Conservation (phyloP, 768 basidiomycete species). For the Podaxis rugospora region DNA sequence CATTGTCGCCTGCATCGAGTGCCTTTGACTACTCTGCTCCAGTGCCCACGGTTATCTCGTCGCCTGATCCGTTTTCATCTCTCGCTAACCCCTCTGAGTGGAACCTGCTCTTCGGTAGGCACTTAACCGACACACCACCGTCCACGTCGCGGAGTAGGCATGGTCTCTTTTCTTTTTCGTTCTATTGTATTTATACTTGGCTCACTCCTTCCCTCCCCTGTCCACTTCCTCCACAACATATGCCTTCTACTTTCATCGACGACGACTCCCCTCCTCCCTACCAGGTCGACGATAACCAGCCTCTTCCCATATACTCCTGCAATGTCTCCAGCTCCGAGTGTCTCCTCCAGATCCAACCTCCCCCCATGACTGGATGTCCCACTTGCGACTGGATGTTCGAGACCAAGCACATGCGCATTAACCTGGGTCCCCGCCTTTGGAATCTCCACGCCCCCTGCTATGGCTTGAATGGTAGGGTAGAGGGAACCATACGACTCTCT, state of each 20-base stretch:
- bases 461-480: constrained; percentile 35
- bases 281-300: constrained; percentile 15
- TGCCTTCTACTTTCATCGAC: neutral
- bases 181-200: neutral
- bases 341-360: constrained; percentile 28
- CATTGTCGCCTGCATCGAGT: neutral
- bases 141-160: constrained; percentile 2
- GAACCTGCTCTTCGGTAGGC: neutral
- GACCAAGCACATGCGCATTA: constrained; percentile 34
- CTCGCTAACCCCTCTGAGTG: neutral
- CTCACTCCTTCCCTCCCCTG: neutral
- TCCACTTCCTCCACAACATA: neutral
- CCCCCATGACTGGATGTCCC: constrained; percentile 20
- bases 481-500: constrained; percentile 32
- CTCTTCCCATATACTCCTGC: constrained; percentile 24
- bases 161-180: neutral
- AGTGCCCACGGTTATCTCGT: neutral
- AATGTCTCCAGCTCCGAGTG: constrained; percentile 26
- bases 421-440: constrained; percentile 36
- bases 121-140: neutral
- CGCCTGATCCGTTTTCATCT: constrained; percentile 6
- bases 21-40: neutral
- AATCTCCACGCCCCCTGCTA: constrained; percentile 35
- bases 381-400: constrained; percentile 31
- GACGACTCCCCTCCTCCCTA: constrained; percentile 15